These are phyloP conservation scores for Phialocephala subalpina DNA, from an alignment of 2,329 filamentous ascomycete genomes.

Conservation along the genomic window DNA sequence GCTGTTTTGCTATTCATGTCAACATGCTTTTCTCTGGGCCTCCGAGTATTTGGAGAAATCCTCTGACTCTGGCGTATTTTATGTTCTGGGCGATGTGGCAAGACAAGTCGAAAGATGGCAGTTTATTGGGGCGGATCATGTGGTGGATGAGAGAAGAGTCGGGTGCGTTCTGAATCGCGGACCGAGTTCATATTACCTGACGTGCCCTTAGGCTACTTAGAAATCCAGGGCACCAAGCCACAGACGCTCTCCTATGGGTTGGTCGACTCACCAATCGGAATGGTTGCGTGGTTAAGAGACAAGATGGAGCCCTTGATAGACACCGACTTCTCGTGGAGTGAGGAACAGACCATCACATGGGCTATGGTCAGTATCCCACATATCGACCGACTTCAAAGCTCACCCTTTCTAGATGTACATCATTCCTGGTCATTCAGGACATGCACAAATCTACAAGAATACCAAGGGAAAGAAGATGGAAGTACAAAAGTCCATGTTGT, in stretches of 20 bases:
- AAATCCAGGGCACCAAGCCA: conserved; percentile 37
- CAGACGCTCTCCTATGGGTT: conserved; percentile 34
- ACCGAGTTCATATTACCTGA: background rate
- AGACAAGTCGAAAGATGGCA: conserved; percentile 31
- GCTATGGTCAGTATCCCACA: conserved; percentile 29
- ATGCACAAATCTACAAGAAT: conserved; percentile 34
- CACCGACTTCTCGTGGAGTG: conserved; percentile 72
- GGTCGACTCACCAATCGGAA: conserved; percentile 33
- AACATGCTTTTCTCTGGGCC: conserved; percentile 37
- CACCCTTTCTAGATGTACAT: conserved; percentile 27
- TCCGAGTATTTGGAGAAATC: conserved; percentile 30
- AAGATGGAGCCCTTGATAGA: conserved; percentile 33
- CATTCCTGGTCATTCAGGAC: conserved; percentile 32
- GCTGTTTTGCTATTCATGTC: conserved; percentile 38
- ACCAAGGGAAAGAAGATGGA: conserved; percentile 26
- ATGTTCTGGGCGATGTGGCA: conserved; percentile 34
- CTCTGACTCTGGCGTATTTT: conserved; percentile 31
- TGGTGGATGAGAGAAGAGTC: conserved; percentile 27
- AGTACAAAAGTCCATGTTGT: conserved; percentile 5
- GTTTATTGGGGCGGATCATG: conserved; percentile 32
- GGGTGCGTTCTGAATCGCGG: background rate
- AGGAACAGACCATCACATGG: conserved; percentile 81
- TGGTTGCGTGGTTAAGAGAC: conserved; percentile 37
- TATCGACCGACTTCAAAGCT: background rate
- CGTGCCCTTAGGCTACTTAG: conserved; percentile 26